Base-by-base conservation (phyloP, 2,329 filamentous ascomycete species). In the Leptographium radiaticola region DNA sequence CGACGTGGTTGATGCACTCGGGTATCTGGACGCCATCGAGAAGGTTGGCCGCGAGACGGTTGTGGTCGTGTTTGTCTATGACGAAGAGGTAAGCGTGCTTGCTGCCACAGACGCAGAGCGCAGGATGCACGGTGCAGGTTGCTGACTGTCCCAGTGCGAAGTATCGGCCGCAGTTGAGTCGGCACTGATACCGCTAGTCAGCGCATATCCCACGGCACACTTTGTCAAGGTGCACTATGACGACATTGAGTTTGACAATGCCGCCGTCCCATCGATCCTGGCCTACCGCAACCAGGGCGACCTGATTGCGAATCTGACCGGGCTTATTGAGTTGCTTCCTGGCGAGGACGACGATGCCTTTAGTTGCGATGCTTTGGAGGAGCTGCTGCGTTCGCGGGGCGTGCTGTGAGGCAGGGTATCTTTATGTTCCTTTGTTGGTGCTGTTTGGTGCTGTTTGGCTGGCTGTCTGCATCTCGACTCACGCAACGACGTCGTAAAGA, bases 21-120 rank as follows among this genome's bases (percentile, higher is more conserved):
- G 90, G 18, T 98, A 95, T 63, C 77, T 98, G n/a, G 90, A 97
- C 68, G 90, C 91, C 53, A 89, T 97, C 61, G 93, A 98, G 71
- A 93, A 89, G 70, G 88, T 91, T 6, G 76, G 82, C 42, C 71
- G 83, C 49, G 87, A 91, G 48, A 91, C 88, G 0, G 79, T 86
- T 4, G 90, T 97, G 2, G 86, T 96, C 2, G 93, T 98, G 33
- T 94, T 91, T 70, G 89, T 98, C 59, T 93, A 89, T 67, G 89
- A 96, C 64, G 79, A 87, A 57, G 79, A 86, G 74, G 89, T 95
- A 79, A 66, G 54, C 5, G 81, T 70, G 9, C 36, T 48, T 50
- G 53, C 42, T 44, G 25, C 25, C 25, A 25, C 9, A 6, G 25
- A 25, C 15, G 12, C 59, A n/a, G 12, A 13, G 13, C 25, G 31